Percentiles rank a stretch among this genome's conserved stretches.
phyloP scores from a whole-genome alignment of 345 rosid genomes.

The Boechera divaricarpa region DNA sequence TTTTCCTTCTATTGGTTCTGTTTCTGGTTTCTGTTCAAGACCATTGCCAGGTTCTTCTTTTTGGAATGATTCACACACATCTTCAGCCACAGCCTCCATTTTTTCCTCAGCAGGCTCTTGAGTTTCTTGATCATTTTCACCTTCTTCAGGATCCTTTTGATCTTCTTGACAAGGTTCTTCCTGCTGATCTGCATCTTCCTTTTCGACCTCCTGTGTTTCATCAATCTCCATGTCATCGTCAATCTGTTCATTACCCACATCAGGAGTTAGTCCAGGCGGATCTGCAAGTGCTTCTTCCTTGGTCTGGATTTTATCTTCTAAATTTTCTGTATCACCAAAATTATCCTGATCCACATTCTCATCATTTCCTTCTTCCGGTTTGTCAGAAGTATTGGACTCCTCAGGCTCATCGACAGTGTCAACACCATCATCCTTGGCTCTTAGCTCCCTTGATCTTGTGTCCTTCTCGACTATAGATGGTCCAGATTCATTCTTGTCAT shows the following conservation, averaged over 20 bases:
- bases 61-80: slow-evolving; percentile 50
- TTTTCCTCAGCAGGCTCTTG: slow-evolving; percentile 53
- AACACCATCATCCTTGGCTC: slow-evolving; percentile 76
- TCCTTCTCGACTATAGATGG: slow-evolving; percentile 66
- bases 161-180: slow-evolving; percentile 59
- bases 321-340: slow-evolving; percentile 52
- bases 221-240: slow-evolving; percentile 63
- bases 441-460: slow-evolving; percentile 65
- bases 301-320: slow-evolving; percentile 61
- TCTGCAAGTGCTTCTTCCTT: slow-evolving; percentile 73
- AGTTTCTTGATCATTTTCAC: slow-evolving; percentile 48
- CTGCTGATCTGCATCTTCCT: slow-evolving; percentile 51
- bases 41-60: slow-evolving; percentile 49
- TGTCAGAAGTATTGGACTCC: slow-evolving; percentile 50
- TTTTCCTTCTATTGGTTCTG: slow-evolving; percentile 47
- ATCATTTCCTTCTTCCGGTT: slow-evolving; percentile 52
- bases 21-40: slow-evolving; percentile 51
- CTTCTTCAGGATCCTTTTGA: slow-evolving; percentile 53
- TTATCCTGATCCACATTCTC: slow-evolving; percentile 55
- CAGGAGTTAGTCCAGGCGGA: slow-evolving; percentile 64
- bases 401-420: slow-evolving; percentile 52
- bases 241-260: slow-evolving; percentile 53
- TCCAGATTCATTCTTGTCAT: slow-evolving; percentile 85
- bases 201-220: slow-evolving; percentile 55
- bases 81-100: slow-evolving; percentile 51